Evolutionary conservation across 805 yeast species (phyloP), one percentile per base, ranked within the genome.

Genomic region (Candida nemodendra): DNA sequence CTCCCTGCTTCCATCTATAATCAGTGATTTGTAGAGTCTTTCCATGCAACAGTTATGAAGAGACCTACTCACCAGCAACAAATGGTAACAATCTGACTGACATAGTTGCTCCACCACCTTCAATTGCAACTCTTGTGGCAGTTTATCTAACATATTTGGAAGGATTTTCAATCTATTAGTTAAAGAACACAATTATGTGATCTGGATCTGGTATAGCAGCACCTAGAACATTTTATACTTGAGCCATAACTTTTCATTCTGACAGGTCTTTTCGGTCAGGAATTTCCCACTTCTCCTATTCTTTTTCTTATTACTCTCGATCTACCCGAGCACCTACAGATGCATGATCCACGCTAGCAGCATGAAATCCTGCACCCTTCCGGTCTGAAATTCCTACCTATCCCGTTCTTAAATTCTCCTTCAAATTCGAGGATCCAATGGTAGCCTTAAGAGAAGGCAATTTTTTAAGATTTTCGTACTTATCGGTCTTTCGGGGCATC

Each of bases 71-170:
- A 48, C 33, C 7, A 45, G 41, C 28, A 47, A 30, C 18, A 56
- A 35, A 31, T 53, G 60, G 38, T 45, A 53, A 23, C 59, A 50
- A 30, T 57, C 62, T 2, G 51, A 24, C 32, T 58, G 62, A 2
- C 44, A 27, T 17, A 58, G 35, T 18, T 42, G 7, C 3, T 45
- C 44, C 14, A 48, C 39, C 9, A 58, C 42, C 18, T 36, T 30
- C 8, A 35, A 9, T 16, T 46, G 46, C 3, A 58, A 16, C 40
- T 58, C 63, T 4, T 26, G 13, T 4, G 63, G 63, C 9, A 58
- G 34, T 5, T n/a, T n/a, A 6, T 50, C 51, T 4, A 58, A 15
- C 63, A 58, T 58, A 11, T 21, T 21, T 21, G 11, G 7, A n/a
- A n/a, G n/a, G 1, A 5, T 39, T 14, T 18, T 4, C 6, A 3